Percentiles rank a stretch among this genome's conserved stretches.
These are phyloP conservation scores for Daedaleopsis sinensis DNA, from an alignment of 768 basidiomycete genomes.

Conservation along the genomic window DNA sequence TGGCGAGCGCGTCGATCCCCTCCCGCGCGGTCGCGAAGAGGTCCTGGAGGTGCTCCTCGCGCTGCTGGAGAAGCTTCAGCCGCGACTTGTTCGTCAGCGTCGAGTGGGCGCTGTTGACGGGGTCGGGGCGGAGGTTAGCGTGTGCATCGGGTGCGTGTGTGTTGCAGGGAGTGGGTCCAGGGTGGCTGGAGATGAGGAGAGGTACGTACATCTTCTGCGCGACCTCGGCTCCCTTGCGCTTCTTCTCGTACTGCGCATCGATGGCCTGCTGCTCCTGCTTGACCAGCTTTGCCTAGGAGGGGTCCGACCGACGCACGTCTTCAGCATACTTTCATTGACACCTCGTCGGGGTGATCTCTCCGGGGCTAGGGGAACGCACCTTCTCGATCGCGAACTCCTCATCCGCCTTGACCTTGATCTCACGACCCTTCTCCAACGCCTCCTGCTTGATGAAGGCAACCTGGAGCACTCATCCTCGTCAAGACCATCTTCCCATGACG, in stretches of 20 bases:
- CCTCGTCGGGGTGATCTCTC: not conserved
- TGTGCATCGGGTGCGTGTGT: not conserved
- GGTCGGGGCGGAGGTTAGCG: too few species aligned
- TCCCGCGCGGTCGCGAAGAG: slow-evolving; percentile 78
- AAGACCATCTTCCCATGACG: slow-evolving; percentile 4
- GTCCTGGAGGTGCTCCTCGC: slow-evolving; percentile 91
- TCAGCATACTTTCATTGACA: not conserved
- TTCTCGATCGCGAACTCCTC: slow-evolving; percentile 99
- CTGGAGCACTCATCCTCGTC: slow-evolving; percentile 42
- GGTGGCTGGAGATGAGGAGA: not conserved
- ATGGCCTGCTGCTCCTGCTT: slow-evolving; percentile 95
- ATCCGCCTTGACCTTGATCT: slow-evolving; percentile 96
- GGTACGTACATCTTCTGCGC: slow-evolving; percentile 90
- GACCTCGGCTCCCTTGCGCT: slow-evolving; percentile 89
- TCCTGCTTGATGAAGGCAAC: slow-evolving; percentile 99
- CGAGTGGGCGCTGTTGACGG: slow-evolving; percentile 77
- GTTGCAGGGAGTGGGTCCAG: not conserved
- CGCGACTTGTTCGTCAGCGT: slow-evolving; percentile 97
- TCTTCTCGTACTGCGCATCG: slow-evolving; percentile 94
- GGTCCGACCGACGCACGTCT: not conserved
- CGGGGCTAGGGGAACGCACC: slow-evolving; percentile 41
- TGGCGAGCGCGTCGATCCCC: slow-evolving; percentile 61
- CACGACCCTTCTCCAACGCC: slow-evolving; percentile 94
- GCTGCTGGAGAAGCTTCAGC: slow-evolving; percentile 82
- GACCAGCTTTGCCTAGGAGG: slow-evolving; percentile 86